Base-by-base conservation (phyloP, 2,329 filamentous ascomycete species). In the Cytospora piceae region DNA sequence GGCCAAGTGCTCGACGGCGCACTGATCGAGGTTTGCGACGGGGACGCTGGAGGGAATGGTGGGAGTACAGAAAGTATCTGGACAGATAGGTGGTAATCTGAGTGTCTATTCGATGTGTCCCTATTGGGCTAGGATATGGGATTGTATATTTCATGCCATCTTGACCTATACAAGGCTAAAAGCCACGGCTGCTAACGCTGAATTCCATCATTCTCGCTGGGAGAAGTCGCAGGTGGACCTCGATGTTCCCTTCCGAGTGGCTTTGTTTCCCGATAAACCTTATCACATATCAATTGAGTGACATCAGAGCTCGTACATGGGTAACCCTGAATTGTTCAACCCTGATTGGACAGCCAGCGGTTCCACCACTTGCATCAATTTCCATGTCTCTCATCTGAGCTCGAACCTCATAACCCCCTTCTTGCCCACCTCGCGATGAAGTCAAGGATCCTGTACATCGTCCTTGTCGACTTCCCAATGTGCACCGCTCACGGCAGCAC, bases 371-470 rank as follows among this genome's bases (percentile, higher is more conserved):
- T 37, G 2, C 11, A 29, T 29, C 27, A 29, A 29, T 5, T 15
- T 37, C 34, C 12, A 34, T 12, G 8, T 9, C 34, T 37, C 34
- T 37, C 52, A 61, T 34, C 59, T 55, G 37, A 68, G 66, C 57
- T 55, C 57, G 53, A 68, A 68, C 22, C 39, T 58, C 31, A 39
- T 11, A n/a, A 68, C 60, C 15, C 61, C 61, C n/a, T 66, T 49
- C 57, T 66, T 65, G 5, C 67, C 67, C 15, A 68, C 64, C 58
- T 66, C 65, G 20, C 67, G 57, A 58, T 58, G 55, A 49, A 68
- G 52, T 17, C 67, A 42, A 15, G 67, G 57, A 34, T 66, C 67
- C 39, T 39, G 12, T 7, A 29, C 51, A 24, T 59, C 39, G 11
- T 37, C 60, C 51, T 29, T 17, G 46, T 42, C 42, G 39, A 56